Percentiles rank a stretch among this genome's conserved stretches.
Conservation (phyloP, 805 yeast species). For the Schizosaccharomyces japonicus region DNA sequence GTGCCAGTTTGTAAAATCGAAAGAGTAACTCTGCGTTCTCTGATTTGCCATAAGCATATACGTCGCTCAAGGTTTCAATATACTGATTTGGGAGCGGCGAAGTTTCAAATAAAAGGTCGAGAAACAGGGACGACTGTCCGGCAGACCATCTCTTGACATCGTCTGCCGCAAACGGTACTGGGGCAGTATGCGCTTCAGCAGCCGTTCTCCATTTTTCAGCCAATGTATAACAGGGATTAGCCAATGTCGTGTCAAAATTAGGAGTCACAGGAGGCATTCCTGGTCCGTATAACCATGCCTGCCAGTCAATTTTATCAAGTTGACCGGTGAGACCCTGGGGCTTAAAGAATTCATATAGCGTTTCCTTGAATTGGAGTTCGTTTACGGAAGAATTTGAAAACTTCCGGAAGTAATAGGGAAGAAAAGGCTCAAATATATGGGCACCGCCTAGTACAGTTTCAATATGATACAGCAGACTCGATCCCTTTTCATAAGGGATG, state of each 20-base stretch:
- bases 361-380: neutral
- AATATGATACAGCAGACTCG: slow-evolving; percentile 47
- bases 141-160: slow-evolving; percentile 42
- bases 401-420: neutral
- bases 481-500: slow-evolving; percentile 83
- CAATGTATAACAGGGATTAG: slow-evolving; percentile 41
- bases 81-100: slow-evolving; percentile 15
- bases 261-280: slow-evolving; percentile 75
- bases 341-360: slow-evolving; percentile 2
- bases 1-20: slow-evolving; percentile 50
- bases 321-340: neutral
- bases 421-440: neutral
- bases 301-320: slow-evolving; percentile 40
- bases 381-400: neutral
- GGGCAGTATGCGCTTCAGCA: slow-evolving; percentile 13
- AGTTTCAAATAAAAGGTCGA: slow-evolving; percentile 25
- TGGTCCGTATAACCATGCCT: slow-evolving; percentile 54
- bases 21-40: slow-evolving; percentile 60
- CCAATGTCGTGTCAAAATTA: slow-evolving; percentile 52
- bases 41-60: slow-evolving; percentile 28
- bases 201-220: slow-evolving; percentile 40
- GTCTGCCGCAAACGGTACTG: slow-evolving; percentile 19
- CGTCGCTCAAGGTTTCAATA: slow-evolving; percentile 17
- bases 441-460: slow-evolving; percentile 45
- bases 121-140: slow-evolving; percentile 55